Percentiles rank a stretch among this genome's conserved stretches.
Conservation (phyloP, 176 grass and related monocot species). For the Tillandsia fasciculata region DNA sequence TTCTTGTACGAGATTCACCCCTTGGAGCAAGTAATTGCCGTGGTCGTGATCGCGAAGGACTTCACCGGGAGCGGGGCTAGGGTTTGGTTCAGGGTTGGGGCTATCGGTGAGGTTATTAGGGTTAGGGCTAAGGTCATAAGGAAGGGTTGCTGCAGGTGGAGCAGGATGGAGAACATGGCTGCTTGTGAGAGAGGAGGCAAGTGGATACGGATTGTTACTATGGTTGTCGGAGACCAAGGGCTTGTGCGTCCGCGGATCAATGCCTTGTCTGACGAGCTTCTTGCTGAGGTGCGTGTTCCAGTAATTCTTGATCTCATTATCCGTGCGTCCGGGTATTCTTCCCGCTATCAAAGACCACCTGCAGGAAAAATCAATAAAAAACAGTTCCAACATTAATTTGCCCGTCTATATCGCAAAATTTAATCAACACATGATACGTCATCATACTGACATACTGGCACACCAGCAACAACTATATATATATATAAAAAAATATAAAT, state of each 20-base stretch:
- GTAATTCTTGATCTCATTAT: conserved; percentile 92
- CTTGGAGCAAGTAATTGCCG: background rate
- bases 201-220: no score
- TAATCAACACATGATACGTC: no score
- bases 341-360: conserved; percentile 81
- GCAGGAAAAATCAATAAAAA: conserved; percentile 3
- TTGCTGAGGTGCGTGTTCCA: conserved; percentile 81
- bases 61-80: background rate
- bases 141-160: background rate
- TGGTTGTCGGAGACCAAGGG: conserved; percentile 9
- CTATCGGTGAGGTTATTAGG: background rate
- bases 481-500: no score
- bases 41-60: background rate
- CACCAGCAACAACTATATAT: no score
- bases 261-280: conserved; percentile 55
- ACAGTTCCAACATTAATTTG: background rate
- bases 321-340: conserved; percentile 65
- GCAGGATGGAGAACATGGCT: background rate
- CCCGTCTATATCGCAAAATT: no score
- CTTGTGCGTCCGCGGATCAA: conserved; percentile 61
- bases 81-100: background rate
- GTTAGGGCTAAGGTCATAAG: background rate
- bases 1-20: background rate
- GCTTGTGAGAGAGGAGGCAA: no score
- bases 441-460: no score